These are phyloP conservation scores for Eutypa lata DNA, from an alignment of 2,329 filamentous ascomycete genomes.

Conservation along the genomic window DNA sequence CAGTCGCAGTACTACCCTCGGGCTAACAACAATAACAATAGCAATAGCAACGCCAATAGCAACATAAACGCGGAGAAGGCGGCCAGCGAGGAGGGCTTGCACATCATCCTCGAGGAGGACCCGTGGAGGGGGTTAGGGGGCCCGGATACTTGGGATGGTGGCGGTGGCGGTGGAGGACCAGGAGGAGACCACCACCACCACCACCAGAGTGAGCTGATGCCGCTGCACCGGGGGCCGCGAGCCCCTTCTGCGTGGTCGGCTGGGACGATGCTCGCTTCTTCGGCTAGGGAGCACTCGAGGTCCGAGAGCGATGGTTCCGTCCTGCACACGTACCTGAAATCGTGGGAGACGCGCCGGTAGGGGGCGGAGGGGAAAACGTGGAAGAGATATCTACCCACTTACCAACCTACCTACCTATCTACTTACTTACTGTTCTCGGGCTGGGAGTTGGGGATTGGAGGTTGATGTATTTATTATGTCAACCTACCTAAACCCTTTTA, in stretches of 20 bases:
- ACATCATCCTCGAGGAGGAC: background rate
- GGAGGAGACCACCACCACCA: background rate
- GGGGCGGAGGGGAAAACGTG: background rate
- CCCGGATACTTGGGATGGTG: too few species aligned
- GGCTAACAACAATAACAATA: background rate
- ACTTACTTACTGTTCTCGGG: too few species aligned
- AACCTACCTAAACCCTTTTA: too few species aligned
- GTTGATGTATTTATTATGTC: too few species aligned
- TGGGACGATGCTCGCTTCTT: conserved; percentile 5
- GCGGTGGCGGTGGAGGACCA: background rate
- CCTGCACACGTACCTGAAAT: background rate
- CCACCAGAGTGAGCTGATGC: background rate
- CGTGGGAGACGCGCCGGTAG: background rate
- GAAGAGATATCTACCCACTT: too few species aligned
- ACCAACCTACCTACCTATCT: too few species aligned
- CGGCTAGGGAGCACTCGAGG: background rate
- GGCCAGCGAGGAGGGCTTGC: background rate
- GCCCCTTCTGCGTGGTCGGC: conserved; percentile 2
- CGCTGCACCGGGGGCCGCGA: background rate
- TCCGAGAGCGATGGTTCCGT: background rate
- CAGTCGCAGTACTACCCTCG: background rate
- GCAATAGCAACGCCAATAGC: background rate
- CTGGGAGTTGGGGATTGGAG: too few species aligned
- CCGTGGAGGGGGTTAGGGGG: background rate
- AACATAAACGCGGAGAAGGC: background rate